Evolutionary conservation across 2,329 filamentous ascomycete species (phyloP).

Genomic region (Alternaria panax): DNA sequence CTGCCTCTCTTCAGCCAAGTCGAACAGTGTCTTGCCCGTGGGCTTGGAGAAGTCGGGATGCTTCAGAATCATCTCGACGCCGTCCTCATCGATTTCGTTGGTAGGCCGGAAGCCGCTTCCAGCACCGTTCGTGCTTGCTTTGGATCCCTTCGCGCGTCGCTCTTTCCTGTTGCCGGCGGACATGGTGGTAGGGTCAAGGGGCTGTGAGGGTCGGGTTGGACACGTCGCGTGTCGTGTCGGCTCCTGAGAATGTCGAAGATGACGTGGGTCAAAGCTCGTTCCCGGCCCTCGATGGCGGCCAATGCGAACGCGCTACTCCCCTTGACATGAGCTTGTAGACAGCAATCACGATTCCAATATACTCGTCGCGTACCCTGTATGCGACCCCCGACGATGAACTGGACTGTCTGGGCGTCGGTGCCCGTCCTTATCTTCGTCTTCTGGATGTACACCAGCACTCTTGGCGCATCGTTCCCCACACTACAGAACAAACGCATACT

Average conservation of each 20-base stretch:
- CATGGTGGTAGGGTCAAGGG: conserved; percentile 24
- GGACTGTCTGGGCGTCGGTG: conserved; percentile 49
- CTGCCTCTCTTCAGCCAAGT: conserved; percentile 71
- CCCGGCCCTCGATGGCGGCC: conserved; percentile 5
- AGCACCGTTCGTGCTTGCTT: conserved; percentile 23
- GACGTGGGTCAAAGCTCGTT: conserved; percentile 26
- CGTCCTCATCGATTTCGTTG: conserved; percentile 51
- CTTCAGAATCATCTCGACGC: conserved; percentile 66
- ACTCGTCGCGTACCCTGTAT: not conserved
- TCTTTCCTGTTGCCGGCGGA: conserved; percentile 55
- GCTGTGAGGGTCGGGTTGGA: conserved; percentile 16
- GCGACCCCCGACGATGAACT: conserved; percentile 47
- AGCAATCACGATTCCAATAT: not conserved
- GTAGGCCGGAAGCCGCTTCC: conserved; percentile 50
- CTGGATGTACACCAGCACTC: conserved; percentile 58
- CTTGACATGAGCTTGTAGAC: not conserved
- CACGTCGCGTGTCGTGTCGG: conserved; percentile 34
- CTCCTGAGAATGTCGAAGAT: conserved; percentile 21
- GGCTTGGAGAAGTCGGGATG: conserved; percentile 73
- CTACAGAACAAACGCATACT: conserved; percentile 85
- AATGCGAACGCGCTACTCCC: not conserved
- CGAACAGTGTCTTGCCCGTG: conserved; percentile 72
- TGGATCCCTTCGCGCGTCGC: conserved; percentile 50
- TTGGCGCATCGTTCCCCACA: conserved; percentile 64
- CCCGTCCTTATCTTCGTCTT: conserved; percentile 53